Evolutionary conservation across 1,139 yeast species (phyloP), one percentile per base, ranked within the genome.

Genomic region (Blastobotrys capitulatus): DNA sequence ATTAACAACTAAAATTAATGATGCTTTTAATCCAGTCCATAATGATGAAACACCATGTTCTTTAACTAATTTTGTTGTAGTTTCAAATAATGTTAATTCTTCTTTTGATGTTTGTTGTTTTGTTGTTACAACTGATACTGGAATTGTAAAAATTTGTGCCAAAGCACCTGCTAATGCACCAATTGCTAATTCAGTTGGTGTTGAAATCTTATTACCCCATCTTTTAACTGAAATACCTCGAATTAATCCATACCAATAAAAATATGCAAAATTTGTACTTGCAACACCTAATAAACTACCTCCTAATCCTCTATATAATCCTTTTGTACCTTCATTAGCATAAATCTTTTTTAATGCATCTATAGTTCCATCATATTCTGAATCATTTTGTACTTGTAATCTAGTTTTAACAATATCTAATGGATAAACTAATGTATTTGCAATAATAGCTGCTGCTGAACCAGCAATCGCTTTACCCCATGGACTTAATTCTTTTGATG

Each of bases 101-200:
- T 53, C 55, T 22, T 60, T 57, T 15, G 58, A 51, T 73, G 27
- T 83, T 69, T 87, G 96, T 64, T 87, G 95, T 60, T 84, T 83
- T 12, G 96, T 86, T 16, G 95, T 83, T 44, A 87, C 78, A 13
- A 87, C 94, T 22, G 85, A 79, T 50, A 87, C 82, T 13, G 96
- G 96, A 70, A 83, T 83, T 27, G 95, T 86, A 66, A 86, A 83
- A 53, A 86, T 58, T 66, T 87, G 95, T 6, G 95, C 87, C 39
- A 86, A 73, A 0, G 94, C 88, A 6, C 95, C 96, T 2, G 96
- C 95, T 48, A 82, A 68, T 1, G 94, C 89, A 1, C 96, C 96
- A 44, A 88, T 72, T n/a, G 78, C 68, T 56, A 87, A 76, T 66
- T 88, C 96, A 54, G 80, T 80, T 1, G 80, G 72, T 1, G 95